Evolutionary conservation across 257 asterid genomes (phyloP), one percentile per base, ranked within the genome.

Genomic region (Gardenia jasminoides): DNA sequence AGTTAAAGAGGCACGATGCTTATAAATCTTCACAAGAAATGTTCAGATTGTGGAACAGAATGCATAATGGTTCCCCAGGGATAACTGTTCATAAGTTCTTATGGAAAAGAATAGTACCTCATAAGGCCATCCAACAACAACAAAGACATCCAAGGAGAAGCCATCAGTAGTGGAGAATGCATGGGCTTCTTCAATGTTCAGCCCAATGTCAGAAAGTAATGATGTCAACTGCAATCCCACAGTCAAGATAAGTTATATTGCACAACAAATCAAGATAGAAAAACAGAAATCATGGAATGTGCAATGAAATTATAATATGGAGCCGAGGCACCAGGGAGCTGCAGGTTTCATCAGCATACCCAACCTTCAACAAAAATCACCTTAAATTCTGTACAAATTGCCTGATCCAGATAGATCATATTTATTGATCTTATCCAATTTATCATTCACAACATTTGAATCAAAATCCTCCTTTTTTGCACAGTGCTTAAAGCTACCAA

Each of bases 121-220:
- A 80, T 84, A 84, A 59, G 89, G 87, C 91, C 91, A 88, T 31
- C 91, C 91, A 84, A 67, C 83, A 52, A 88, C 89, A 64, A 88
- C 91, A 70, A 88, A 88, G 82, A 84, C 89, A 48, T 88, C 91
- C 80, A 88, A 79, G 16, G 91, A 88, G 87, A 88, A 88, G 72
- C 91, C 91, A 71, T 88, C 91, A 36, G 80, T 76, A 79, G 91
- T 88, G 31, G 91, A 88, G 80, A 88, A 88, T 61, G 87, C 89
- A 88, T 88, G 88, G 41, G 91, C 91, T 72, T 88, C 91, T 82
- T 86, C 89, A 84, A 88, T 88, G 87, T 88, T 86, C 77, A 88
- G 80, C 30, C 89, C 91, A 81, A 88, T 80, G 82, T 88, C 91
- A 65, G 89, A 84, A 48, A 88, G 86, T 75, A 88, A 72, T 59